These are phyloP conservation scores for Oidiodendron maius DNA, from an alignment of 495 filamentous ascomycete species.

Conservation along the genomic window DNA sequence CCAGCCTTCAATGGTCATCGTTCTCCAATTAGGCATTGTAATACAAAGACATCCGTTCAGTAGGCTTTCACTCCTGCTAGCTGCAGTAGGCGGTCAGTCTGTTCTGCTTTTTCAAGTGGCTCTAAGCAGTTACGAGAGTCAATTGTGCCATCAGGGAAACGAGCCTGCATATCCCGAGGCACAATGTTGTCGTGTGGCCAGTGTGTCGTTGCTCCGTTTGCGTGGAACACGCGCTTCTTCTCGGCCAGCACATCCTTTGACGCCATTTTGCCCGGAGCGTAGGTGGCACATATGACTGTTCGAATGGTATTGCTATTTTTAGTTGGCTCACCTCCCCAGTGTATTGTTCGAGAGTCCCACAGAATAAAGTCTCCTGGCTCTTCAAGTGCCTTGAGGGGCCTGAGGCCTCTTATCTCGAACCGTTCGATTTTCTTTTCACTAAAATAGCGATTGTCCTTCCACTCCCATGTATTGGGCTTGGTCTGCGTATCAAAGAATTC, in stretches of 20 bases:
- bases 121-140: too few relatives aligned
- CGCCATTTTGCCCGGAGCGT: constrained; percentile 32
- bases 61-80: too few relatives aligned
- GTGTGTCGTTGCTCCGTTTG: constrained; percentile 31
- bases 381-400: constrained; percentile 29
- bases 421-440: too few relatives aligned
- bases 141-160: neutral
- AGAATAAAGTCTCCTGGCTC: constrained; percentile 37
- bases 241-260: constrained; percentile 24
- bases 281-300: constrained; percentile 34
- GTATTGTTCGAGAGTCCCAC: constrained; percentile 36
- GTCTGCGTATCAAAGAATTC: constrained; percentile 27
- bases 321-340: constrained; percentile 22
- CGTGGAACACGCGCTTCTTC: constrained; percentile 33
- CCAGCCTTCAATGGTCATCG: too few relatives aligned
- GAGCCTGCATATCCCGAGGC: too few relatives aligned
- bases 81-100: too few relatives aligned
- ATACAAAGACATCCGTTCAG: too few relatives aligned
- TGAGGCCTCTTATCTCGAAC: constrained; percentile 27
- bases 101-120: constrained; percentile 9
- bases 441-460: constrained; percentile 25
- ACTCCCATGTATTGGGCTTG: constrained; percentile 26
- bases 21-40: too few relatives aligned
- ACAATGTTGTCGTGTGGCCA: constrained; percentile 37
- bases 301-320: constrained; percentile 24